These are phyloP conservation scores for Massarina eburnea DNA, from an alignment of 2,329 filamentous ascomycete species.

Conservation along the genomic window DNA sequence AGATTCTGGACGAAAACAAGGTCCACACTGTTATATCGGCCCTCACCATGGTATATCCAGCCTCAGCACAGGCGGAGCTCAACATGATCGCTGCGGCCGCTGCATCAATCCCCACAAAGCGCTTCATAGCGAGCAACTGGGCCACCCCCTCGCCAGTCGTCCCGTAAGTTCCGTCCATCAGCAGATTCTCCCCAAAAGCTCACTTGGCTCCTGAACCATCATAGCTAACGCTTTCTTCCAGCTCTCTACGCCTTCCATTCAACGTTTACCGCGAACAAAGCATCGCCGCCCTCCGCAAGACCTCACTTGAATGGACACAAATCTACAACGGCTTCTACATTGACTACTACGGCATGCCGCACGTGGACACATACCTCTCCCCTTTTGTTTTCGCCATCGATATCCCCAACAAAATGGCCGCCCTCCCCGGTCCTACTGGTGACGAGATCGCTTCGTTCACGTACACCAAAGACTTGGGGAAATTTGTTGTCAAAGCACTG, in stretches of 20 bases:
- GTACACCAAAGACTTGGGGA: constrained; percentile 20
- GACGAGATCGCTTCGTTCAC: constrained; percentile 16
- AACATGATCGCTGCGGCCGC: constrained; percentile 15
- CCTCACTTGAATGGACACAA: constrained; percentile 27
- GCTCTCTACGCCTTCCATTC: constrained; percentile 8
- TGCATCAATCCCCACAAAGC: constrained; percentile 11
- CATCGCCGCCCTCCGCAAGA: constrained; percentile 16
- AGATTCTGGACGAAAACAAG: constrained; percentile 40
- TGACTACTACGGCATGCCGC: constrained; percentile 35
- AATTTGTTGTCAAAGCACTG: constrained; percentile 16
- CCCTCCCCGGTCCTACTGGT: constrained; percentile 18
- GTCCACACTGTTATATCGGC: constrained; percentile 51
- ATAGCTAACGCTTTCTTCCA: constrained; percentile 3
- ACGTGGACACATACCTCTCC: constrained; percentile 17
- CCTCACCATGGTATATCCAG: constrained; percentile 37
- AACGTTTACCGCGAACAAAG: constrained; percentile 10
- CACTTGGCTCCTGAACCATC: not conserved
- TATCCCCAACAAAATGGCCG: constrained; percentile 15
- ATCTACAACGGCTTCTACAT: constrained; percentile 31
- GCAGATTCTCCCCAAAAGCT: no score
- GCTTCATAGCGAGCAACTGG: constrained; percentile 20
- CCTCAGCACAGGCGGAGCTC: constrained; percentile 16
- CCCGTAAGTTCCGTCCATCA: constrained; percentile 8
- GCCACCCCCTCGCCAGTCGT: constrained; percentile 13
- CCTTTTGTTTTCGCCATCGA: constrained; percentile 17